phyloP scores from a whole-genome alignment of 2,329 filamentous ascomycete species.

The Ceratocystis alfenasii region DNA sequence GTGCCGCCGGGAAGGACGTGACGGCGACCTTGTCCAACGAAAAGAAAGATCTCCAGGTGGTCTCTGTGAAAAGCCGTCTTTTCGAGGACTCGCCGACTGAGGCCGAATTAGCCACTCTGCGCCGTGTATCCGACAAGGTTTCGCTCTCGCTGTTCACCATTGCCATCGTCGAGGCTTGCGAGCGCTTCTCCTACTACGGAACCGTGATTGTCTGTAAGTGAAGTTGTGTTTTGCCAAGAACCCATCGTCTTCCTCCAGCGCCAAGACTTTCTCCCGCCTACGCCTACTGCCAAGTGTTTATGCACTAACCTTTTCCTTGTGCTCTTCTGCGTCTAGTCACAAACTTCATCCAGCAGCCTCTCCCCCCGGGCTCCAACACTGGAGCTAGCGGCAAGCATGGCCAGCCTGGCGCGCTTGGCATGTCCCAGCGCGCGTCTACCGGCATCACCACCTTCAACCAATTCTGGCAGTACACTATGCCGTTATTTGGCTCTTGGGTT shows the following conservation, averaged over 20 bases:
- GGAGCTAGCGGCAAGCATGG: constrained; percentile 35
- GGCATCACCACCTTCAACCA: constrained; percentile 39
- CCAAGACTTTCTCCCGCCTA: neutral
- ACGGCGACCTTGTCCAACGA: constrained; percentile 25
- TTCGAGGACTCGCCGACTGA: constrained; percentile 33
- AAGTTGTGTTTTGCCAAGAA: neutral
- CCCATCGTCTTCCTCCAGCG: neutral
- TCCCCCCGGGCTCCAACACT: constrained; percentile 43
- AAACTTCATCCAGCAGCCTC: constrained; percentile 51
- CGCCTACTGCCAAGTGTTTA: neutral
- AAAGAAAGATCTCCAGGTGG: constrained; percentile 26
- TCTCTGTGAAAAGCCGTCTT: constrained; percentile 25
- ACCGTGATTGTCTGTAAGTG: constrained; percentile 50
- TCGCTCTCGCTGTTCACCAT: constrained; percentile 50
- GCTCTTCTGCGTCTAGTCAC: constrained; percentile 30
- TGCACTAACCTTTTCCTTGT: neutral
- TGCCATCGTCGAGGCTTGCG: constrained; percentile 56
- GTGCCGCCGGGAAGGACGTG: constrained; percentile 24
- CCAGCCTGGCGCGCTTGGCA: constrained; percentile 43
- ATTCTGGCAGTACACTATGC: constrained; percentile 51
- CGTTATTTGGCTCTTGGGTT: constrained; percentile 41
- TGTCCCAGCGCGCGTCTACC: constrained; percentile 43
- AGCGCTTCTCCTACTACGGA: constrained; percentile 64
- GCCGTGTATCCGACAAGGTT: constrained; percentile 45
- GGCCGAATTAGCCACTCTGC: constrained; percentile 42